Base-by-base conservation (phyloP, 495 filamentous ascomycete species). In the Neurospora sp. region DNA sequence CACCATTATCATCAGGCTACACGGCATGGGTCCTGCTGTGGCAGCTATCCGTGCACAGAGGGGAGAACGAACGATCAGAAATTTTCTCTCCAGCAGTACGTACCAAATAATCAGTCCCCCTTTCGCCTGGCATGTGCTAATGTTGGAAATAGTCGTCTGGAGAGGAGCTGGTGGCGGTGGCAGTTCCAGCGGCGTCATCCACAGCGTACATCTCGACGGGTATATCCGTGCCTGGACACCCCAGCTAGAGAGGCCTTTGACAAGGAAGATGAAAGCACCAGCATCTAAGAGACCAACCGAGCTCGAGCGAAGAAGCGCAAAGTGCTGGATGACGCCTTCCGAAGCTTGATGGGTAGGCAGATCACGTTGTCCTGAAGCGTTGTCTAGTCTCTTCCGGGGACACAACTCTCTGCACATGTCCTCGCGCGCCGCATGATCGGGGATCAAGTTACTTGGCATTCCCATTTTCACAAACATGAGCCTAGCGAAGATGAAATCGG, bases 1-100 rank as follows among this genome's bases (percentile, higher is more conserved):
- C 0, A 86, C 82, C n/a, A 83, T 93, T 39, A 74, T 94, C 22
- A 92, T 92, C 71, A 87, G 89, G 27, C 82, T 97, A 14, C 83
- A 87, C 40, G 85, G 89, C 8, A 89, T 90, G 0, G 90, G 90
- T 0, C 82, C 85, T 8, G 77, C 75, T 8, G 76, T 88, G 4
- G 80, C 86, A 37, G 81, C 81, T 48, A 83, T 83, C 3, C 82
- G 78, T 39, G 77, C 79, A 8, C 70, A 75, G 10, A 74, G 75
- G 9, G 75, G 78, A 12, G 81, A 84, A 72, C 75, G 83, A 16
- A 81, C 79, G 72, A 81, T 88, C 17, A 87, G 82, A 65, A 89
- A 86, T 76, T 82, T 90, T 16, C 87, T 92, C 39, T 92, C 91
- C 35, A 89, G 86, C 41, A 40, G 75, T 78, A 75, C 0, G 74